Base-by-base conservation (phyloP, 2,329 filamentous ascomycete genomes). In the Arthrobotrys megalospora region DNA sequence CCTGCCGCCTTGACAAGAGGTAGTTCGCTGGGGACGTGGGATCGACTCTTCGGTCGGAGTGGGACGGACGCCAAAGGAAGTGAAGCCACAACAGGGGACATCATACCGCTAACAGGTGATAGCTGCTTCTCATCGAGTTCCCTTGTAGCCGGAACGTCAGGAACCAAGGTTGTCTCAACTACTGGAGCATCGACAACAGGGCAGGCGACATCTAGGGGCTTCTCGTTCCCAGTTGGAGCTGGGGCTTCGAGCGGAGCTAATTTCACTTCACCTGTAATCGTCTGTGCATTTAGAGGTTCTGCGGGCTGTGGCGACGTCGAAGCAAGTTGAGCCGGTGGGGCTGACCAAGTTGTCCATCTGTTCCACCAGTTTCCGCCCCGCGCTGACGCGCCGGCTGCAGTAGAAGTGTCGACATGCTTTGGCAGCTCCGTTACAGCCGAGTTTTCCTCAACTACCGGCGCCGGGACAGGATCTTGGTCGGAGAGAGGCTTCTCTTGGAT, bases 291-390 rank as follows among this genome's bases (percentile, higher is more conserved):
- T 0, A 32, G n/a, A 14, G 65, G 8, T 21, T 66, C 60, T 7
- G 28, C 32, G 36, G 65, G 43, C n/a, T 36, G 32, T 11, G 53
- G 45, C 6, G 65, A 65, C 24, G 70, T 10, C 32, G 52, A 45
- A 7, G 41, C 19, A 64, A 53, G 6, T 21, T 60, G 32, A 32
- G 47, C 21, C 8, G 72, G 24, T 32, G 66, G 58, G 12, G 47
- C 73, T 3, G 60, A 53, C 66, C 73, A 65, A 32, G 66, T 66
- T 24, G 73, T 62, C 73, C 73, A 77, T 55, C 66, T 70, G 16
- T 67, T 77, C 73, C 73, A 77, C 73, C 73, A 77, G 12, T 63
- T 68, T n/a, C 65, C 52, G 14, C 58, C 41, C 2, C 38, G 50
- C 12, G 32, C 41, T 24, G 43, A 65, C 5, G 47, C 41, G 6